Conservation (phyloP, 495 filamentous ascomycete genomes). For the Friedmanniomyces endolithicus region DNA sequence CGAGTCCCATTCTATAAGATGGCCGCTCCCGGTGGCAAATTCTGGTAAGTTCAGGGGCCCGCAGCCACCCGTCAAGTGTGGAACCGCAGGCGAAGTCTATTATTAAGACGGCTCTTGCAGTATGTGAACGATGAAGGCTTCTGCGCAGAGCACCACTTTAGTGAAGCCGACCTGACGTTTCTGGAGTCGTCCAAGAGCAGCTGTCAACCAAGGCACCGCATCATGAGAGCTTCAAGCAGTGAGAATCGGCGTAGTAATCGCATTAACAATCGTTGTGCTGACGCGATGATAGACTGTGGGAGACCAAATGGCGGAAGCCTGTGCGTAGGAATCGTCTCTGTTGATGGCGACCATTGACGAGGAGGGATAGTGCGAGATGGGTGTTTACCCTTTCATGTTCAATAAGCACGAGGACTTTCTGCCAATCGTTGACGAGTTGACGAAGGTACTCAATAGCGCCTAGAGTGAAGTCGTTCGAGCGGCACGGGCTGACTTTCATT, state of each 20-base stretch:
- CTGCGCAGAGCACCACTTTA: background rate
- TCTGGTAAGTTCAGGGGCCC: constrained; percentile 8
- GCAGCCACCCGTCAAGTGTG: background rate
- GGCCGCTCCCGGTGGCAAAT: constrained; percentile 19
- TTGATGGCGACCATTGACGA: background rate
- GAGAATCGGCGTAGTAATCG: background rate
- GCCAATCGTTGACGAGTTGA: constrained; percentile 54
- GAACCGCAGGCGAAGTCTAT: background rate
- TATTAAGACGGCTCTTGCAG: background rate
- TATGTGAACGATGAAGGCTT: constrained; percentile 18
- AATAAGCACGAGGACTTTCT: constrained; percentile 57
- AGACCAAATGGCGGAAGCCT: constrained; percentile 65
- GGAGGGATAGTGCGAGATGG: constrained; percentile 39
- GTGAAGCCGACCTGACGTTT: constrained; percentile 10
- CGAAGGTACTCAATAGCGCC: constrained; percentile 32
- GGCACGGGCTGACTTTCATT: background rate
- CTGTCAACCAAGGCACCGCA: constrained; percentile 38
- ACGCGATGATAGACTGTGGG: constrained; percentile 47
- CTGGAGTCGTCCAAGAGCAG: constrained; percentile 29
- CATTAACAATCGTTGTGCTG: background rate
- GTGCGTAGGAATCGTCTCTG: constrained; percentile 28
- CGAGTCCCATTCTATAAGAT: background rate
- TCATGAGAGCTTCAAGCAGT: constrained; percentile 50
- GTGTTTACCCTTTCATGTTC: constrained; percentile 72
- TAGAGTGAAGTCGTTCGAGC: background rate